phyloP scores from a whole-genome alignment of 2,329 filamentous ascomycete species.

The Penicillium sclerotiorum region DNA sequence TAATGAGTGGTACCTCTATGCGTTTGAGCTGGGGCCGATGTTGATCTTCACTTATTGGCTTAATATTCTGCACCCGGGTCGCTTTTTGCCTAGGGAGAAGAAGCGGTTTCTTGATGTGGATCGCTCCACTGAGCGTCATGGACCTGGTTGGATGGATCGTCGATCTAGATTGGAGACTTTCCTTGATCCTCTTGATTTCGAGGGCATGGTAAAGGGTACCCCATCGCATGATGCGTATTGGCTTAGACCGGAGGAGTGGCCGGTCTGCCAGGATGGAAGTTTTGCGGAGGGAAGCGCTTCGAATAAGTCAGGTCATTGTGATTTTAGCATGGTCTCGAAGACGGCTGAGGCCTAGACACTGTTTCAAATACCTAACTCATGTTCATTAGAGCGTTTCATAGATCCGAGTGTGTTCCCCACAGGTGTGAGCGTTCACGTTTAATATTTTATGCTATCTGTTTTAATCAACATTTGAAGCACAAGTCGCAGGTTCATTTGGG shows the following conservation, averaged over 20 bases:
- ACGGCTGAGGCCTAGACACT: background rate
- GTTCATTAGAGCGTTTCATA: no score
- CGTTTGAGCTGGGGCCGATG: slow-evolving; percentile 41
- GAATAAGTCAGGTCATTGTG: slow-evolving; percentile 8
- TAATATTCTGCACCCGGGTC: slow-evolving; percentile 41
- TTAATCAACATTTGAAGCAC: no score
- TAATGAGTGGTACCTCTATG: slow-evolving; percentile 43
- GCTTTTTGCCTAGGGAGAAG: slow-evolving; percentile 31
- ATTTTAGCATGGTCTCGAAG: background rate
- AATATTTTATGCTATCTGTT: no score
- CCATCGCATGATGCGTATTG: slow-evolving; percentile 34
- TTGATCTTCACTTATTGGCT: slow-evolving; percentile 39
- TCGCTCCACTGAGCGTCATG: slow-evolving; percentile 32
- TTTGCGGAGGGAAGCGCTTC: slow-evolving; percentile 28
- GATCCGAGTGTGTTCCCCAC: no score
- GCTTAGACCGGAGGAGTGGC: slow-evolving; percentile 29
- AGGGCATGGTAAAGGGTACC: slow-evolving; percentile 26
- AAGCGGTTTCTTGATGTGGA: slow-evolving; percentile 33
- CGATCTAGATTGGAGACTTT: slow-evolving; percentile 31
- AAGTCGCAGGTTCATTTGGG: no score
- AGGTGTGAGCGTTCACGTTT: no score
- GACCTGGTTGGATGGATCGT: slow-evolving; percentile 37
- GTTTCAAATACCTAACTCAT: no score
- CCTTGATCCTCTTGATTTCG: slow-evolving; percentile 32
- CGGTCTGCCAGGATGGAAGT: slow-evolving; percentile 30